A percentile compares a stretch with the other conserved stretches of the same genome.
Conservation (phyloP, 2,329 filamentous ascomycete species). For the Neonectria magnoliae region DNA sequence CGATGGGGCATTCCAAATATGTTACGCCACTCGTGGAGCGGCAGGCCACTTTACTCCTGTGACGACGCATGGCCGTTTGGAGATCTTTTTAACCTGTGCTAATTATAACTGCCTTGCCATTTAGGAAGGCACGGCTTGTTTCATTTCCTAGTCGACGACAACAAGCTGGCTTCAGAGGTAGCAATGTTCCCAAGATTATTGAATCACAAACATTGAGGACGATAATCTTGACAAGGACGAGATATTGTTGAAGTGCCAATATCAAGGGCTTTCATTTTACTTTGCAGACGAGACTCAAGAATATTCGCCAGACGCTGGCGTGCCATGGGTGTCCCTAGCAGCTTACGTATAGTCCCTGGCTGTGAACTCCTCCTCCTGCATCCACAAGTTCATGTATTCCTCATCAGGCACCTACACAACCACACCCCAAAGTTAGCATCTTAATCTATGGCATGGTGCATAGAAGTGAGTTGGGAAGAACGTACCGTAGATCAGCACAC, state of each 20-base stretch:
- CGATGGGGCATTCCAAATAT: no score
- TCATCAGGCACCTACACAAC: background rate
- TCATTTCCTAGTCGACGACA: no score
- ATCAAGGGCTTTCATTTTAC: background rate
- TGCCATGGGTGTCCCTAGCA: background rate
- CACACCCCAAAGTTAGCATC: background rate
- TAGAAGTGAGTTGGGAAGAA: background rate
- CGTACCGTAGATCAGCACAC: conserved; percentile 43
- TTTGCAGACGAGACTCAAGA: background rate
- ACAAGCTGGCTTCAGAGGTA: no score
- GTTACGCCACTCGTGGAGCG: no score
- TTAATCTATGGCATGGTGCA: background rate
- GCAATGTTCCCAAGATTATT: no score
- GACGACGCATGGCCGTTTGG: no score
- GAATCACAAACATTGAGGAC: background rate
- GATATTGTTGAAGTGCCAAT: background rate
- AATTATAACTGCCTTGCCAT: no score
- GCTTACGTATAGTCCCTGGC: background rate
- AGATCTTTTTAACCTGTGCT: no score
- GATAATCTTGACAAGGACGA: background rate
- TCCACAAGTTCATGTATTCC: background rate
- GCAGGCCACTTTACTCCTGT: no score
- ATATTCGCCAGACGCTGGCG: background rate
- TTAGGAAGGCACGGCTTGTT: no score
- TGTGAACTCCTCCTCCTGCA: background rate